These are phyloP conservation scores for Epicoccum sorghinum DNA, from an alignment of 2,329 filamentous ascomycete species.

Conservation along the genomic window DNA sequence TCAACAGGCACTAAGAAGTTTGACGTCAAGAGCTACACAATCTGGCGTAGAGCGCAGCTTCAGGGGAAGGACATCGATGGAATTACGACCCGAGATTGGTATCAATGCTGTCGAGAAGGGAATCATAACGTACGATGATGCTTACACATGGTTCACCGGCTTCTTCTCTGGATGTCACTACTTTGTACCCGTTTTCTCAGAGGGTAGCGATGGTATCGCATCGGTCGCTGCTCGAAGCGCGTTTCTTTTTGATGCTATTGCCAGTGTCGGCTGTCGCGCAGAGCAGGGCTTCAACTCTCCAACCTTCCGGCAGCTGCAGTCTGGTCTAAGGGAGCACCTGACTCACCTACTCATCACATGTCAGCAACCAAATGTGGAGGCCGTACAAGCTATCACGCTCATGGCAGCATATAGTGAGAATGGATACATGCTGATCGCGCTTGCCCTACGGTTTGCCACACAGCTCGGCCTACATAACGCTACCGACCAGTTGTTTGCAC, in stretches of 20 bases:
- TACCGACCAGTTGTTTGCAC: conserved; percentile 51
- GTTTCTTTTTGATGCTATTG: conserved; percentile 59
- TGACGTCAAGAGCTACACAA: background rate
- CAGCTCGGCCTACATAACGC: conserved; percentile 52
- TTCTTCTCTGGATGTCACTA: conserved; percentile 50
- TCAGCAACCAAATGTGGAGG: conserved; percentile 53
- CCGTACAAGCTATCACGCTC: conserved; percentile 59
- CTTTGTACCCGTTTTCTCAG: conserved; percentile 58
- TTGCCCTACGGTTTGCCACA: conserved; percentile 59
- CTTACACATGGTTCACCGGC: conserved; percentile 24
- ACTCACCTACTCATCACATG: conserved; percentile 55
- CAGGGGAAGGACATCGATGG: background rate
- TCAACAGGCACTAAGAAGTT: background rate
- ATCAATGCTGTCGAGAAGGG: conserved; percentile 33
- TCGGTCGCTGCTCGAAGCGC: conserved; percentile 56
- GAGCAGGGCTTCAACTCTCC: conserved; percentile 51
- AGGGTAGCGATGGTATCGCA: conserved; percentile 52
- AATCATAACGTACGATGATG: conserved; percentile 34
- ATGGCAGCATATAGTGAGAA: conserved; percentile 61
- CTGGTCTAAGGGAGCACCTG: conserved; percentile 47
- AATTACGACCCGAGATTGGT: background rate
- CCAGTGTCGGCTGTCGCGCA: conserved; percentile 59
- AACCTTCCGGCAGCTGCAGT: conserved; percentile 43
- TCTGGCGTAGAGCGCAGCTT: background rate
- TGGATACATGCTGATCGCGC: conserved; percentile 56